Evolutionary conservation across 1,139 yeast species (phyloP).

Genomic region (Taiozyma sp.): DNA sequence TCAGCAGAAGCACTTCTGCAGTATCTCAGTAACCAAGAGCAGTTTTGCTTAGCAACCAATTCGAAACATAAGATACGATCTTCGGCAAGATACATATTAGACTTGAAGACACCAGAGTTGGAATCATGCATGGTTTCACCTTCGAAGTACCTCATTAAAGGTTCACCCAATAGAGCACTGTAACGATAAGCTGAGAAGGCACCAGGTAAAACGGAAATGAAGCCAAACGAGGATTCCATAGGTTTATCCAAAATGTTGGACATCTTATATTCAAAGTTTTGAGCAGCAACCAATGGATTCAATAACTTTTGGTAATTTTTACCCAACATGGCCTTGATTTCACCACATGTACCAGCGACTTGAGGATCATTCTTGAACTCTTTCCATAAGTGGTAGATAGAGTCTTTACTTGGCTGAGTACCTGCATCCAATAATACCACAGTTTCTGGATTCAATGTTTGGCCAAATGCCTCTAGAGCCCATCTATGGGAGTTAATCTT

Average conservation of each 20-base stretch:
- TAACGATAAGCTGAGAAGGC: constrained; percentile 90
- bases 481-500: constrained; percentile 95
- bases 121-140: constrained; percentile 76
- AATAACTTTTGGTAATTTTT: constrained; percentile 59
- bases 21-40: constrained; percentile 83
- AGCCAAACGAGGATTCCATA: constrained; percentile 84
- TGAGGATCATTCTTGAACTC: constrained; percentile 80
- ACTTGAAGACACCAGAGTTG: constrained; percentile 70
- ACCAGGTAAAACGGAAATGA: constrained; percentile 86
- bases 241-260: constrained; percentile 91
- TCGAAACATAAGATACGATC: constrained; percentile 95
- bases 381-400: constrained; percentile 84
- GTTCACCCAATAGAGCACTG: constrained; percentile 68
- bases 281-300: constrained; percentile 89
- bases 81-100: constrained; percentile 94
- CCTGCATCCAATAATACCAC: constrained; percentile 89
- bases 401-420: constrained; percentile 83
- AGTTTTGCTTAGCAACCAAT: constrained; percentile 71
- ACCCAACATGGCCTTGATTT: constrained; percentile 86
- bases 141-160: constrained; percentile 82
- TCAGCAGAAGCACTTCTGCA: constrained; percentile 91
- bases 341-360: constrained; percentile 96
- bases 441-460: constrained; percentile 80
- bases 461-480: constrained; percentile 92
- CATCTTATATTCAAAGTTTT: constrained; percentile 89